Percentiles rank a stretch among this genome's conserved stretches.
Evolutionary conservation across 2,329 filamentous ascomycete species (phyloP).

Genomic region (Lecanosticta acicola): DNA sequence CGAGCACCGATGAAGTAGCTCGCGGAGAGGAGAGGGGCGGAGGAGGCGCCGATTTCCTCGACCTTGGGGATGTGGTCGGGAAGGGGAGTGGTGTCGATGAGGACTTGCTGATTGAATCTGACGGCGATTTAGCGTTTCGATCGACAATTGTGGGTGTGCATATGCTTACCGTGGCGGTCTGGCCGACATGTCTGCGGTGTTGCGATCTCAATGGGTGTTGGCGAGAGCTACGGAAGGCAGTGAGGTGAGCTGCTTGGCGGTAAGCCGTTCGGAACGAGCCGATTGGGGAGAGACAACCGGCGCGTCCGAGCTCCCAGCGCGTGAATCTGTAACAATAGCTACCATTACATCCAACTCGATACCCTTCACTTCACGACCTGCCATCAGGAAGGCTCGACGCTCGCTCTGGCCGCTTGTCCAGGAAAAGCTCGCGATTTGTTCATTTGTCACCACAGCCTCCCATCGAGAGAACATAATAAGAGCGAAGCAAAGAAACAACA

Average conservation of each 20-base stretch:
- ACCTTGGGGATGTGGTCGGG: constrained; percentile 88
- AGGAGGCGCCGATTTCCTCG: constrained; percentile 86
- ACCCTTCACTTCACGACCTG: not conserved
- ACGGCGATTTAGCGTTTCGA: constrained; percentile 16
- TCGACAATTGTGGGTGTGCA: too few species aligned
- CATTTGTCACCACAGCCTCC: too few species aligned
- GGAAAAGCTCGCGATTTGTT: too few species aligned
- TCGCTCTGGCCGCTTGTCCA: too few species aligned
- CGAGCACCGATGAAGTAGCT: constrained; percentile 95
- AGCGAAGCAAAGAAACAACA: not conserved
- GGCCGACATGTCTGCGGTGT: constrained; percentile 50
- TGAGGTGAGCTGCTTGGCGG: constrained; percentile 1
- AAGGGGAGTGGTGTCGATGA: constrained; percentile 93
- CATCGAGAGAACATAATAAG: too few species aligned
- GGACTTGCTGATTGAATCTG: constrained; percentile 90
- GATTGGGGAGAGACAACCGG: constrained; percentile 13
- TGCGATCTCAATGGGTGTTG: constrained; percentile 10
- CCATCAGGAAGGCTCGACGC: too few species aligned
- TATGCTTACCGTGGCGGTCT: constrained; percentile 57
- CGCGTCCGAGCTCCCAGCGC: constrained; percentile 7
- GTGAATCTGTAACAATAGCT: not conserved
- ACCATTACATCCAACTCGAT: not conserved
- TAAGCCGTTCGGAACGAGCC: constrained; percentile 14
- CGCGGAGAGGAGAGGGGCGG: constrained; percentile 84
- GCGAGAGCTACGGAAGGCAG: constrained; percentile 2